Evolutionary conservation across 371 early-diverging fungal genomes (phyloP).

Genomic region (Rhizopus microsporus): DNA sequence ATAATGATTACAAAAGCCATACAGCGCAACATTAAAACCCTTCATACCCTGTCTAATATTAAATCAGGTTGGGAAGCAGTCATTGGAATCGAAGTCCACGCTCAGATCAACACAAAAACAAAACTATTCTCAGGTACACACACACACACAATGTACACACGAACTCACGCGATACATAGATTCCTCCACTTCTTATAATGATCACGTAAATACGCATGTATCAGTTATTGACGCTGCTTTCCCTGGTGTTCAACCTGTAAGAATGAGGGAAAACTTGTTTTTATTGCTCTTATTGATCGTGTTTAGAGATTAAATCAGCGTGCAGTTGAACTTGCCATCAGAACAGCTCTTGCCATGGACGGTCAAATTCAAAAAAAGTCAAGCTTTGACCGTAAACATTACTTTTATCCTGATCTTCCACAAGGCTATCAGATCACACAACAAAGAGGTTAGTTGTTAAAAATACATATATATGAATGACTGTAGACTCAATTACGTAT

Average conservation of each 20-base stretch:
- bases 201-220: constrained; percentile 73
- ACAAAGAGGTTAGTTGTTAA: constrained; percentile 54
- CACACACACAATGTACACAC: constrained; percentile 7
- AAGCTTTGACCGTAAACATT: constrained; percentile 92
- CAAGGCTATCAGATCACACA: constrained; percentile 96
- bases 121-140: constrained; percentile 85
- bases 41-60: background rate
- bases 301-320: constrained; percentile 67
- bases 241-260: constrained; percentile 73
- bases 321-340: constrained; percentile 73
- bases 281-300: too few species aligned
- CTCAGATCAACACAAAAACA: constrained; percentile 71
- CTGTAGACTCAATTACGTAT: background rate
- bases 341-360: constrained; percentile 72
- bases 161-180: constrained; percentile 17
- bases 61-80: constrained; percentile 68
- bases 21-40: too few species aligned
- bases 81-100: constrained; percentile 92
- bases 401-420: constrained; percentile 91
- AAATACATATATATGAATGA: background rate
- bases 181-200: constrained; percentile 57
- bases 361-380: constrained; percentile 66
- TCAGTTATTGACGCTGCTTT: constrained; percentile 80
- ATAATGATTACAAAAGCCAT: background rate
- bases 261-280: background rate